Evolutionary conservation across 768 basidiomycete species (phyloP), one percentile per base, ranked within the genome.

Genomic region (Russula lepida): DNA sequence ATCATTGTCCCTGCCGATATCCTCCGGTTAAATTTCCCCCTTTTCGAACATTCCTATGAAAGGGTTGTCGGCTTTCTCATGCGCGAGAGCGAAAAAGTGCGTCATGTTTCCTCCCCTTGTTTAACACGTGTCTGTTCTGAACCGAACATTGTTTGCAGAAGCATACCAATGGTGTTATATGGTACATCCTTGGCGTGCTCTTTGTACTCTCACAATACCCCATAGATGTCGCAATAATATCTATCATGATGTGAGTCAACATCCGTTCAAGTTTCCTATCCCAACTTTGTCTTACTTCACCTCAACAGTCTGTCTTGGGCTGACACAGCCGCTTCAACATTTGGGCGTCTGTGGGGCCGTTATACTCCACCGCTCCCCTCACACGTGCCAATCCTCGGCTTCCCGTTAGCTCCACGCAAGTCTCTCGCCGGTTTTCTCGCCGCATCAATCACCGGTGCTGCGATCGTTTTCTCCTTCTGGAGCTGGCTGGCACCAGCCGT

Each of bases 311-410:
- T 97, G 51, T 93, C 92, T 33, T 97, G 94, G 94, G 93, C 92
- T 0, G 94, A 97, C 72, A 95, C 94, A 1, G 85, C 92, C 19
- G 94, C 94, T 6, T 95, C 94, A 11, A 95, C 91, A 13, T 77
- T 95, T 65, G 94, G 94, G 47, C 84, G 94, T n/a, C 76, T 92
- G 35, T 92, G 82, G 71, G 91, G 92, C 43, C 75, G 76, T n/a
- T 73, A 75, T 49, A 91, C 92, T 0, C 81, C 83, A 0, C 79
- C 74, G 5, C 80, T 88, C 4, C 86, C 86, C 2, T 70, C 75
- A 49, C 74, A 69, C 73, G 60, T 79, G 62, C 73, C 72, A 59
- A 69, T 76, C 75, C 71, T 79, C 66, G 74, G 77, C 2, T 75
- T 93, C 44, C 89, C 84, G 0, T 79, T 95, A 53, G 89, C 91